Evolutionary conservation across 2,329 filamentous ascomycete species (phyloP).

Genomic region (Fusarium caatingaense): DNA sequence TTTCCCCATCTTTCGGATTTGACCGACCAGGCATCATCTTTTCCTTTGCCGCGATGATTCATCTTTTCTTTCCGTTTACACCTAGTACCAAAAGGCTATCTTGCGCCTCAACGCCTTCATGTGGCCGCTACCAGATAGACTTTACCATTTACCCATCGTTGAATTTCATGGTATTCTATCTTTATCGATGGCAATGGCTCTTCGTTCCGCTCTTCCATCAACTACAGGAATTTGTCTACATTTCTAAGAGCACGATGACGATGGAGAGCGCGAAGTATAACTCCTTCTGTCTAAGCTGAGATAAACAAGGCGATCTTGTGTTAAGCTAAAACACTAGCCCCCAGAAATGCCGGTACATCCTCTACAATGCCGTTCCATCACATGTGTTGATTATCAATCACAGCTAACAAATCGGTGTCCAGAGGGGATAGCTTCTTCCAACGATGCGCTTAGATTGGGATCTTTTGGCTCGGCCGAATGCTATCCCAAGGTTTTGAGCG

Average conservation of each 20-base stretch:
- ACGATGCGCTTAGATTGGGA: not conserved
- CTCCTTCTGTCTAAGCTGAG: constrained; percentile 2
- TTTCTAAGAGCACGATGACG: not conserved
- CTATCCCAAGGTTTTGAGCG: constrained; percentile 19
- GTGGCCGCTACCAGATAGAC: constrained; percentile 9
- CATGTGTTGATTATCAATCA: constrained; percentile 8
- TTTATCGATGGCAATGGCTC: constrained; percentile 11
- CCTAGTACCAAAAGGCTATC: constrained; percentile 12
- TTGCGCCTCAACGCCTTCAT: constrained; percentile 24
- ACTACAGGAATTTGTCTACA: not conserved
- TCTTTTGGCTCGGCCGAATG: constrained; percentile 7
- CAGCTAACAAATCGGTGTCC: not conserved
- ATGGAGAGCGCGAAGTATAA: constrained; percentile 1
- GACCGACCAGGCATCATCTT: constrained; percentile 30
- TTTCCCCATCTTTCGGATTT: constrained; percentile 16
- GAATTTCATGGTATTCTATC: constrained; percentile 17
- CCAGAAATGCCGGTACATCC: constrained; percentile 9
- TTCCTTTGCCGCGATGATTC: not conserved
- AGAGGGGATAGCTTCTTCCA: not conserved
- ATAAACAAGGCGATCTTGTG: not conserved
- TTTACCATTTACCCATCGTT: not conserved
- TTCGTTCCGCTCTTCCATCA: constrained; percentile 3
- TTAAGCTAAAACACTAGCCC: not conserved
- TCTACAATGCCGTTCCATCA: constrained; percentile 5
- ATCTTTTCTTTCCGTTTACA: constrained; percentile 14